Base-by-base conservation (phyloP, 2,329 filamentous ascomycete species). In the Aspergillus fumigatus region DNA sequence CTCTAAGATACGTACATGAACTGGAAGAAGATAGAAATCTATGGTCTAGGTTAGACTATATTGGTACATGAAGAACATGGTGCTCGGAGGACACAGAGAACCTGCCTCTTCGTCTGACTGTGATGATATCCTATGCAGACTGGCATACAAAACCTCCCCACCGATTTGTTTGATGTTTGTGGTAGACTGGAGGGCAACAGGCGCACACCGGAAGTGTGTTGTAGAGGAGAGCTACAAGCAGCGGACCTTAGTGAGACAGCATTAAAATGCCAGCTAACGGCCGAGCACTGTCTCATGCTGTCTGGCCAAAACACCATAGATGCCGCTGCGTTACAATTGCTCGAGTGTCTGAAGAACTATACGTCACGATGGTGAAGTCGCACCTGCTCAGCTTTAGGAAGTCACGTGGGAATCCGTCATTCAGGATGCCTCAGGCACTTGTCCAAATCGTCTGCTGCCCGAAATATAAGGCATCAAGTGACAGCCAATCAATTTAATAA, bases 91-190 rank as follows among this genome's bases (percentile, higher is more conserved):
- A 47, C 26, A 23, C 43, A 29, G 23, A 53, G 19, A 58, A 64
- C 56, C 53, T 65, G 58, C 64, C 63, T 66, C 55, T 54, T 54
- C 25, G 47, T 27, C 41, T 50, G 54, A 41, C 53, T 58, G 23
- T 47, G 10, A 47, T 47, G 43, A 8, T 1, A 26, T 23, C 43
- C 17, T 47, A 23, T 7, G 11, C 43, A 3, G 23, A n/a, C 21
- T 45, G 41, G 45, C 49, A 51, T 54, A 59, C 25, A 48, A 54
- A 45, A 52, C 55, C 32, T 25, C 14, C 32, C 14, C 49, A 55
- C 8, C 19, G 23, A 40, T 35, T 52, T 27, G 23, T 35, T 53
- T n/a, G 48, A 4, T n/a, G 47, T 45, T 32, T 47, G 51, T 49
- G 26, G 50, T 52, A 26, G 21, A 6, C 29, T 52, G 43, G 51